Base-by-base conservation (phyloP, 257 asterid genomes). In the Solanum neorickii region DNA sequence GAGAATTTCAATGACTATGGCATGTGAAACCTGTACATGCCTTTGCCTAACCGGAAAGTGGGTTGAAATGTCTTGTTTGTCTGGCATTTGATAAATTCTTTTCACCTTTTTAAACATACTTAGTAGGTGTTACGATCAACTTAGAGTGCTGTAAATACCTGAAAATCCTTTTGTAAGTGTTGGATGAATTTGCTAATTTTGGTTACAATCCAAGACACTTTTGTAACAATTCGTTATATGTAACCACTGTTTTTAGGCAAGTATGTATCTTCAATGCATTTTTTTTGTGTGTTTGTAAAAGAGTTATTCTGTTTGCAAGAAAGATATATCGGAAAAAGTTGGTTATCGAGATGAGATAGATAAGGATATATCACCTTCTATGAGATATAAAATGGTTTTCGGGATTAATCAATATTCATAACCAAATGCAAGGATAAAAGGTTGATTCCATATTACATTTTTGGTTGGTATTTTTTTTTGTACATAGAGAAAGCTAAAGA, bases 1-100 rank as follows among this genome's bases (percentile, higher is more conserved):
- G 95, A 95, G 80, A 77, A 93, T 37, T 91, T 83, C 87, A 87
- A 83, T 14, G 92, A 91, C 12, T 89, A 85, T 73, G 69, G 86
- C 25, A 15, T 74, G 89, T 87, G 92, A 91, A 82, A 41, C 46
- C 68, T 47, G n/a, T 27, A 4, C 52, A 83, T 56, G 82, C 41
- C 59, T 25, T 35, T 18, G 12, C 29, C 47, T 9, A 42, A 41
- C 82, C 14, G 49, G 84, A 52, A 77, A 73, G 52, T 56, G 78
- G 86, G 12, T 66, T 27, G 68, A 27, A 10, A 18, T 80, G 68
- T 80, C 84, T 47, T 49, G 29, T 82, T 82, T 49, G 27, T 82
- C 20, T 20, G 70, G 31, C 85, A 49, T 82, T 21, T 82, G 56
- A 82, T 49, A 16, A 49, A 2, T 33, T 15, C 47, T 72, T 46